phyloP scores from a whole-genome alignment of 306 rosid genomes.

The Acacia confusa region DNA sequence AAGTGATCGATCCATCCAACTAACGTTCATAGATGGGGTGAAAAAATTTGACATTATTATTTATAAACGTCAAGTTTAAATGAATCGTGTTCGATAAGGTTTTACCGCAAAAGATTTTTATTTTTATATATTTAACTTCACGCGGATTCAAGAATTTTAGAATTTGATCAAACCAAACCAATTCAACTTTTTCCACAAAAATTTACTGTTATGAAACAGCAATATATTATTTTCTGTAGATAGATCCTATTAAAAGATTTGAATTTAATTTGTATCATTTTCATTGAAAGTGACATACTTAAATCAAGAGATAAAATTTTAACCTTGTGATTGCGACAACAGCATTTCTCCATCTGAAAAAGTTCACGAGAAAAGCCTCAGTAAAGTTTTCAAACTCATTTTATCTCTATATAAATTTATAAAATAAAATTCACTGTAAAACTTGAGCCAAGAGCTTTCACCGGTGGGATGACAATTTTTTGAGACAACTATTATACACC shows the following conservation, averaged over 20 bases:
- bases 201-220: background rate
- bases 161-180: too few relatives aligned
- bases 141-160: too few relatives aligned
- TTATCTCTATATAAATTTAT: background rate
- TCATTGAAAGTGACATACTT: background rate
- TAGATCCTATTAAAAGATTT: background rate
- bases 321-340: constrained; percentile 1
- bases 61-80: too few relatives aligned
- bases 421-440: background rate
- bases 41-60: too few relatives aligned
- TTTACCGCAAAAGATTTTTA: too few relatives aligned
- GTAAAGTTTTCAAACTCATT: constrained; percentile 3
- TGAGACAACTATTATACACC: too few relatives aligned
- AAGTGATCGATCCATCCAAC: background rate
- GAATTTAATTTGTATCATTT: background rate
- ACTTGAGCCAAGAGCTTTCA: background rate
- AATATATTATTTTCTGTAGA: background rate
- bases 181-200: background rate
- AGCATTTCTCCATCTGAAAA: constrained; percentile 8
- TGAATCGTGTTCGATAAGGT: too few relatives aligned
- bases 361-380: background rate
- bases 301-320: background rate
- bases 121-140: too few relatives aligned
- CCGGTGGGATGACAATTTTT: too few relatives aligned
- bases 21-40: too few relatives aligned